A percentile compares a stretch with the other conserved stretches of the same genome.
Conservation (phyloP, 768 basidiomycete genomes). For the Suillus lakei region DNA sequence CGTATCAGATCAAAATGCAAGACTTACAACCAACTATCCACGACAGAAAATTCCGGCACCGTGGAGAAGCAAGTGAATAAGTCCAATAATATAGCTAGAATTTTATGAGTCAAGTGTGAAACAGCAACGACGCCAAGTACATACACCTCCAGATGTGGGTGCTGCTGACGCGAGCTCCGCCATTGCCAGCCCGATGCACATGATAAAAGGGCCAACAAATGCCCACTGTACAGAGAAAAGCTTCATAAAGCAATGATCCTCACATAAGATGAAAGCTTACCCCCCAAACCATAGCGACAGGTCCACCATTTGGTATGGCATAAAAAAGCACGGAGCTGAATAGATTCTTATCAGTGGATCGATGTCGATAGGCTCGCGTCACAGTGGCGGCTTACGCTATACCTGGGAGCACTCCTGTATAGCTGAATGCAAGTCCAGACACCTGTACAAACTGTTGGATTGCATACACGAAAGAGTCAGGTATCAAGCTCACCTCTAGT, state of each 20-base stretch:
- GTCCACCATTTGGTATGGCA: background rate
- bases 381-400: constrained; percentile 11
- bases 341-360: background rate
- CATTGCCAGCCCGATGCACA: constrained; percentile 70
- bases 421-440: constrained; percentile 35
- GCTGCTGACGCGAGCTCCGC: constrained; percentile 53
- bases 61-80: constrained; percentile 1
- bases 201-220: constrained; percentile 64
- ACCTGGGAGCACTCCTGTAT: constrained; percentile 34
- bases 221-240: constrained; percentile 52
- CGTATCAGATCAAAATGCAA: background rate
- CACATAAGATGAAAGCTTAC: background rate
- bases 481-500: constrained; percentile 21
- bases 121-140: background rate
- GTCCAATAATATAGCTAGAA: constrained; percentile 3
- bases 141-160: constrained; percentile 3
- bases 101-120: background rate
- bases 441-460: constrained; percentile 11
- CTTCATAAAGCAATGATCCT: background rate
- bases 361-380: background rate
- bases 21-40: constrained; percentile 51
- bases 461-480: background rate
- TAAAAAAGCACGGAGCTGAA: constrained; percentile 7
- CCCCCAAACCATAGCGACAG: constrained; percentile 3
- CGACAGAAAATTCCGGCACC: background rate